Evolutionary conservation across 495 filamentous ascomycete genomes (phyloP), one percentile per base, ranked within the genome.

Genomic region (Penicillium samsonianum): DNA sequence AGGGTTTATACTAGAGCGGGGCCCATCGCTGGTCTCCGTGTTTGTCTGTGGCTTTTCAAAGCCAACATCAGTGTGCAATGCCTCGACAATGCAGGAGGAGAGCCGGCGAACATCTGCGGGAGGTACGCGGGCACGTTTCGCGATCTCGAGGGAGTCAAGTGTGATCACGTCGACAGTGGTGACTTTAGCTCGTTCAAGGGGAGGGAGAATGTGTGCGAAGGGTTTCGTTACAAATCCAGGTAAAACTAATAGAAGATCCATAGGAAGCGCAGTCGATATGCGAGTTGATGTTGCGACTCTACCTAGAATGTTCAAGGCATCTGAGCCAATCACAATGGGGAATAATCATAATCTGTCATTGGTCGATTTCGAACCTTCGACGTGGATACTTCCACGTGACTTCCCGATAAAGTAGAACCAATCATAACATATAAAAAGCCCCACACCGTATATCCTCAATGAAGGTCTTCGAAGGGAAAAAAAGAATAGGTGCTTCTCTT

Each of bases 401-500:
- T n/a, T 20, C 7, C 12, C 0, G 2, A 14, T 2, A 2, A 4
- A 3, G 41, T 43, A 43, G 41, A n/a, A n/a, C 35, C 35, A 38
- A 38, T 38, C 17, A 38, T 8, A 38, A 0, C 16, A n/a, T 7
- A 25, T 8, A 8, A 17, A 38, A 4, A 3, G 16, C 7, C 35
- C 16, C 35, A 9, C 16, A 37, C n/a, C 35, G 6, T 17, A 38
- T 17, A 33, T 1, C 30, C 35, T 38, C 16, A 8, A 38, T 16
- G n/a, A 2, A 19, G 19, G 8, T 1, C 43, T n/a, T 8, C 3
- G 10, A 28, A 16, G 16, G 5, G 45, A 61, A 71, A 84, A 87
- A 87, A 88, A 87, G n/a, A 85, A 87, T 78, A 82, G 72, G 81
- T 88, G 88, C 87, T 87, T 91, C 89, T 92, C 90, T 92, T 91